Evolutionary conservation across 352 stramenopile genomes (phyloP), one percentile per base, ranked within the genome.

Genomic region (Thalassiosira exigua): DNA sequence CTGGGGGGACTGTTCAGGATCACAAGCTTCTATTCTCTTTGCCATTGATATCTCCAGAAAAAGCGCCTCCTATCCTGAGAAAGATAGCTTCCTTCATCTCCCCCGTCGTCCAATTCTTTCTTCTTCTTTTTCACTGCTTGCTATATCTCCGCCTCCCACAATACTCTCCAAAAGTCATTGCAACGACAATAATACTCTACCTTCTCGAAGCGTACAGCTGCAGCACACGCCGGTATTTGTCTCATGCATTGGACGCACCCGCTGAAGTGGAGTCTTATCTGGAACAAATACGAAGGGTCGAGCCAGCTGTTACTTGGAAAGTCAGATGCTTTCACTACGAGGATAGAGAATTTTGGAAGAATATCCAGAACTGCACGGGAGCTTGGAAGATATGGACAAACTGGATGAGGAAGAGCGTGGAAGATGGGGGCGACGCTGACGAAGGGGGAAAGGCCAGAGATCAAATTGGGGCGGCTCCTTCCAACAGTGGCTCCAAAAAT

Each of bases 281-380:
- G 26, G 82, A 91, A 75, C 39, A 46, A 26, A 60, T 93, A 19
- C 48, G 86, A 44, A 39, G 57, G 14, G 58, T 80, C 32, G 29
- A 76, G 26, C 84, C 86, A 22, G 52, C 78, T 3, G 86, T 92
- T 0, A 78, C 66, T 21, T 93, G 88, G 88, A 90, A 82, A 33
- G 79, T 93, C 4, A 54, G 78, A 33, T 87, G 76, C 22, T 93
- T 91, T 79, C 88, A 93, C 61, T 92, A 91, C 59, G 86, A 92
- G 52, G 58, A 82, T 58, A 46, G 79, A 66, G 79, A 72, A 50
- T 76, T 83, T 42, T 78, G 60, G 60, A 36, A 29, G n/a, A n/a
- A n/a, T n/a, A n/a, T n/a, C n/a, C n/a, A n/a, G n/a, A n/a, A n/a
- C n/a, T n/a, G n/a, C n/a, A n/a, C n/a, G 51, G 26, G 65, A 21